Percentiles rank a stretch among this genome's conserved stretches.
Evolutionary conservation across 257 asterid genomes (phyloP).

Genomic region (Salvia miltiorrhiza): DNA sequence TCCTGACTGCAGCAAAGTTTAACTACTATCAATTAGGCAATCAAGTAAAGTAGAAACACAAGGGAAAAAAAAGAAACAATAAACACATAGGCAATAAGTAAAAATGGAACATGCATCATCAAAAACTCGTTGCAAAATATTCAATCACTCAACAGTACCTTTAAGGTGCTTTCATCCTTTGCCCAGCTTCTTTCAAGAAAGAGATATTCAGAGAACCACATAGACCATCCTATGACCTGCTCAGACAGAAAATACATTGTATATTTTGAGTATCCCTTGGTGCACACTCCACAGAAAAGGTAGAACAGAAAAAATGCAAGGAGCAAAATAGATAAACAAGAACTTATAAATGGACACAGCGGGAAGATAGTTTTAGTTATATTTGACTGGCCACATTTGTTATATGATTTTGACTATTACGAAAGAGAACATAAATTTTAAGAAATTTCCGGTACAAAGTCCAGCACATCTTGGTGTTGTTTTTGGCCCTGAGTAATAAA

Average conservation of each 20-base stretch:
- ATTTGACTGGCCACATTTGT: neutral
- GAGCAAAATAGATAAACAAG: conserved; percentile 6
- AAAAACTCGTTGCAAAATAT: conserved; percentile 5
- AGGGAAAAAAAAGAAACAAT: neutral
- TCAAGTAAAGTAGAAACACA: conserved; percentile 10
- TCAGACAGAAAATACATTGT: conserved; percentile 30
- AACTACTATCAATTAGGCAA: conserved; percentile 18
- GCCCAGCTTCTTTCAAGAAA: conserved; percentile 99
- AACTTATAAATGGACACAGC: neutral
- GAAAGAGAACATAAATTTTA: neutral
- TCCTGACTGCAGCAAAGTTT: conserved; percentile 59
- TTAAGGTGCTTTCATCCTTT: conserved; percentile 82
- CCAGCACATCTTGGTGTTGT: neutral
- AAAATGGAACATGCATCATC: neutral
- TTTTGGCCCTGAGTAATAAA: neutral
- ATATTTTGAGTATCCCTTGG: neutral
- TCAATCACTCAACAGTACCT: conserved; percentile 41
- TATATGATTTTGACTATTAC: neutral
- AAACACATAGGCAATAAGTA: neutral
- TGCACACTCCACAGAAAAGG: conserved; percentile 15
- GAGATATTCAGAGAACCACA: conserved; percentile 96
- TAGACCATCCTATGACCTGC: conserved; percentile 99
- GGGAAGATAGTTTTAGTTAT: neutral
- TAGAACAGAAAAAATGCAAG: neutral
- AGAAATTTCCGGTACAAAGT: neutral